These are phyloP conservation scores for Talaromyces sp. DNA, from an alignment of 2,329 filamentous ascomycete species.

Conservation along the genomic window DNA sequence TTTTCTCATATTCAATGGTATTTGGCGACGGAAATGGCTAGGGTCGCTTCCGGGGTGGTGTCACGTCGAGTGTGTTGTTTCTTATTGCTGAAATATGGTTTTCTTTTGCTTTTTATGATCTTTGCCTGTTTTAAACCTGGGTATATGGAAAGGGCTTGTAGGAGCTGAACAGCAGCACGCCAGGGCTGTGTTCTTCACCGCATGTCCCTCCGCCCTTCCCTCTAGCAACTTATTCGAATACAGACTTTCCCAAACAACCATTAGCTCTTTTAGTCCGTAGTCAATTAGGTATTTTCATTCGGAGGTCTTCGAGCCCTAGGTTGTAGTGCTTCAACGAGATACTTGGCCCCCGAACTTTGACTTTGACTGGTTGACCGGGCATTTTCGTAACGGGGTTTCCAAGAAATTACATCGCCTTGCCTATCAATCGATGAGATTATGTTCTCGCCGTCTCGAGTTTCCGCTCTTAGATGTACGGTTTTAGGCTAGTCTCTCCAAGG, in stretches of 20 bases:
- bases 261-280: neutral
- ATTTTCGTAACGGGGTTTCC: too few relatives aligned
- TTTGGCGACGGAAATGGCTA: slow-evolving; percentile 40
- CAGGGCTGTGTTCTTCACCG: neutral
- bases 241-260: neutral
- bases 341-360: neutral
- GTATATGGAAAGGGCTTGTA: neutral
- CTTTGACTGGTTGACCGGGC: too few relatives aligned
- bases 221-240: neutral
- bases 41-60: slow-evolving; percentile 44
- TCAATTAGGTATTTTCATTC: neutral
- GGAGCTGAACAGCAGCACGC: neutral
- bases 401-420: too few relatives aligned
- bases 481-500: neutral
- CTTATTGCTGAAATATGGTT: neutral
- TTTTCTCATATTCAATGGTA: slow-evolving; percentile 16
- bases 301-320: neutral
- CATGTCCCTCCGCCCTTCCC: neutral
- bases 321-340: neutral
- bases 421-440: too few relatives aligned
- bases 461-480: neutral
- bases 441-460: neutral
- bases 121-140: neutral
- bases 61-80: slow-evolving; percentile 26
- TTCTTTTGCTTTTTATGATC: neutral